These are phyloP conservation scores for Rhodotorula sp. DNA, from an alignment of 1,284 basidiomycete species.

Conservation along the genomic window DNA sequence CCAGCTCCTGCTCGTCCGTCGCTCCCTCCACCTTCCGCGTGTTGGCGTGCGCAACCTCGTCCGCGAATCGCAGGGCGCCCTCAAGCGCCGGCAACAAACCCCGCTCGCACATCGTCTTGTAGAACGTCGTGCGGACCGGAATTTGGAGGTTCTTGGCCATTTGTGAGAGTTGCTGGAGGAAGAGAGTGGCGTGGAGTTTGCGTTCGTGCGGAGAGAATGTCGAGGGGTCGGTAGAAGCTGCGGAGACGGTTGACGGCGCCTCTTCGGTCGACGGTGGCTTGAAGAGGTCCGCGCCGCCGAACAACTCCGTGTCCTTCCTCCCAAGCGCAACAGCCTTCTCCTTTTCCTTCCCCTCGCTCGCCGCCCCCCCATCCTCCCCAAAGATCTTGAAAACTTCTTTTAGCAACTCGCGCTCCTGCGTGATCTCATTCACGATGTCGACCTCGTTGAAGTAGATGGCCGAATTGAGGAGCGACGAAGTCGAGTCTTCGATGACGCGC, in stretches of 20 bases:
- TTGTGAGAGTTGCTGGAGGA: slow-evolving; percentile 86
- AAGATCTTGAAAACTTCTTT: slow-evolving; percentile 75
- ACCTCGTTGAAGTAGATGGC: slow-evolving; percentile 99
- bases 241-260: not conserved
- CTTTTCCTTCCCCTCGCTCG: not conserved
- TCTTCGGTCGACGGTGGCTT: not conserved
- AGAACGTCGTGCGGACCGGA: slow-evolving; percentile 78
- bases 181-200: slow-evolving; percentile 68
- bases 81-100: slow-evolving; percentile 87
- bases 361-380: slow-evolving; percentile 54
- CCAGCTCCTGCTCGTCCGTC: not conserved
- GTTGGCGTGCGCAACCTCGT: not conserved
- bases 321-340: not conserved
- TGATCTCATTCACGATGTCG: slow-evolving; percentile 90
- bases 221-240: not conserved
- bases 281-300: not conserved
- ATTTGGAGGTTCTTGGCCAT: slow-evolving; percentile 98
- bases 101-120: slow-evolving; percentile 81
- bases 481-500: slow-evolving; percentile 89
- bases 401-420: slow-evolving; percentile 72
- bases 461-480: slow-evolving; percentile 93
- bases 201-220: slow-evolving; percentile 30
- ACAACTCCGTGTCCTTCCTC: not conserved
- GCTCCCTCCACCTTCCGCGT: not conserved
- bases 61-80: slow-evolving; percentile 53